Conservation (phyloP, 495 filamentous ascomycete species). For the Aeminium ludgeri region DNA sequence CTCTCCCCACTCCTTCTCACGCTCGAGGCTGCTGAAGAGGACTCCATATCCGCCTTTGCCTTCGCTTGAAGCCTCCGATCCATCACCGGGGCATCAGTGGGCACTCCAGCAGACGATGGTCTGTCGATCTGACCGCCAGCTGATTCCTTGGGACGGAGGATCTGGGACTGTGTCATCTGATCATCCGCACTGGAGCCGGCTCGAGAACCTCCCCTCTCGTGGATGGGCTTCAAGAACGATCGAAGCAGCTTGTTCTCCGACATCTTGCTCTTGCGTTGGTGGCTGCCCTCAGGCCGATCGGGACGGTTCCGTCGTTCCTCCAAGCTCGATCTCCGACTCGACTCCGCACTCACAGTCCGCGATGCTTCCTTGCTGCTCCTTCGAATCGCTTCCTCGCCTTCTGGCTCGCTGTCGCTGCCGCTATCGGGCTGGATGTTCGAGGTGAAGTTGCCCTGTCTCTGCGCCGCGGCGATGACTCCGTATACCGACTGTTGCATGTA, state of each 20-base stretch:
- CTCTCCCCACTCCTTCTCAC: conserved; percentile 17
- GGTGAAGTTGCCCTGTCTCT: conserved; percentile 63
- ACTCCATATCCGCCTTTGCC: conserved; percentile 37
- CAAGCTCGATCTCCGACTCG: conserved; percentile 5
- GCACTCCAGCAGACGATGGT: conserved; percentile 17
- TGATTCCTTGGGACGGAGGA: conserved; percentile 20
- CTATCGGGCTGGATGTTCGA: conserved; percentile 66
- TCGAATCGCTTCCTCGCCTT: conserved; percentile 31
- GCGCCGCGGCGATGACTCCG: conserved; percentile 82
- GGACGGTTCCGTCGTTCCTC: conserved; percentile 14
- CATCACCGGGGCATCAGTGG: conserved; percentile 47
- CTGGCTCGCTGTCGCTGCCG: conserved; percentile 47
- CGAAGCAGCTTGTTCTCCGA: conserved; percentile 45
- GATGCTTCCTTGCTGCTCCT: conserved; percentile 5
- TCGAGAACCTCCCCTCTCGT: conserved; percentile 21
- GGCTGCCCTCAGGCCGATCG: conserved; percentile 18
- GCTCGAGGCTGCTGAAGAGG: conserved; percentile 17
- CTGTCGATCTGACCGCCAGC: conserved; percentile 7
- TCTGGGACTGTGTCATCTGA: conserved; percentile 23
- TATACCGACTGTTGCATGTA: conserved; percentile 94
- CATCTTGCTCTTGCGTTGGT: conserved; percentile 28
- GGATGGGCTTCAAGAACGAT: conserved; percentile 38
- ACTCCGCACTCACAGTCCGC: conserved; percentile 6
- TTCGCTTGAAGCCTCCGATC: conserved; percentile 73
- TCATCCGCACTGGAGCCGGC: conserved; percentile 12